Percentiles rank a stretch among this genome's conserved stretches.
Conservation (phyloP, 2,329 filamentous ascomycete species). For the Fusarium sarcochroum region DNA sequence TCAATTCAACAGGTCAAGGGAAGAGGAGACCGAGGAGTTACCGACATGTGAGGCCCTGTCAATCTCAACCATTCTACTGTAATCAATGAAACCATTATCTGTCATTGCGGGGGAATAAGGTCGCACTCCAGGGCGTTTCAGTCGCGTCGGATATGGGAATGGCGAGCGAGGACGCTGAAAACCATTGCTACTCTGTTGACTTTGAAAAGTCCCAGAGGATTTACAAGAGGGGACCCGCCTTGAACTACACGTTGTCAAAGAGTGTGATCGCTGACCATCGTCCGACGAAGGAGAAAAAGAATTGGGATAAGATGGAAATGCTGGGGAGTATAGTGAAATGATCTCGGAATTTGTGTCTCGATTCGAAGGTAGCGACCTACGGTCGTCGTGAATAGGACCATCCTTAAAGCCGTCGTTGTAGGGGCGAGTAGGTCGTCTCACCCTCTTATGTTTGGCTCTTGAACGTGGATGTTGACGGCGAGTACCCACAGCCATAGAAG, state of each 20-base stretch:
- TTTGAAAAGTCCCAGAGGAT: constrained; percentile 64
- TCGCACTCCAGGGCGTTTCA: constrained; percentile 67
- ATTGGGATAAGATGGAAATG: constrained; percentile 60
- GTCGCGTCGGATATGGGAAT: constrained; percentile 70
- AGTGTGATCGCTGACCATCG: constrained; percentile 66
- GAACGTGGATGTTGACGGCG: constrained; percentile 50
- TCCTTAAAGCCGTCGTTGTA: constrained; percentile 53
- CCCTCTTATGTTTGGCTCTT: constrained; percentile 51
- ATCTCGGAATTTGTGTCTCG: constrained; percentile 68
- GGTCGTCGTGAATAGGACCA: constrained; percentile 56
- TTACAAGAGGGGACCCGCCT: constrained; percentile 62
- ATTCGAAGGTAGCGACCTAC: constrained; percentile 62
- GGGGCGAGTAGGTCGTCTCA: constrained; percentile 46
- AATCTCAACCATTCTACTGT: constrained; percentile 65
- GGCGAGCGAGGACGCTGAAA: constrained; percentile 70
- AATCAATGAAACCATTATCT: constrained; percentile 63
- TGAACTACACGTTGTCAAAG: constrained; percentile 67
- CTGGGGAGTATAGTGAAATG: constrained; percentile 69
- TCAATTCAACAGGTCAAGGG: constrained; percentile 5
- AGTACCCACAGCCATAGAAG: constrained; percentile 49
- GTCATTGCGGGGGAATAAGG: constrained; percentile 65
- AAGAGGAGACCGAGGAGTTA: constrained; percentile 1
- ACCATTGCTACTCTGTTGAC: constrained; percentile 58
- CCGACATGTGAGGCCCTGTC: constrained; percentile 63
- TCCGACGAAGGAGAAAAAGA: constrained; percentile 60